Base-by-base conservation (phyloP, 352 stramenopile species). In the Pythium guiyangense region DNA sequence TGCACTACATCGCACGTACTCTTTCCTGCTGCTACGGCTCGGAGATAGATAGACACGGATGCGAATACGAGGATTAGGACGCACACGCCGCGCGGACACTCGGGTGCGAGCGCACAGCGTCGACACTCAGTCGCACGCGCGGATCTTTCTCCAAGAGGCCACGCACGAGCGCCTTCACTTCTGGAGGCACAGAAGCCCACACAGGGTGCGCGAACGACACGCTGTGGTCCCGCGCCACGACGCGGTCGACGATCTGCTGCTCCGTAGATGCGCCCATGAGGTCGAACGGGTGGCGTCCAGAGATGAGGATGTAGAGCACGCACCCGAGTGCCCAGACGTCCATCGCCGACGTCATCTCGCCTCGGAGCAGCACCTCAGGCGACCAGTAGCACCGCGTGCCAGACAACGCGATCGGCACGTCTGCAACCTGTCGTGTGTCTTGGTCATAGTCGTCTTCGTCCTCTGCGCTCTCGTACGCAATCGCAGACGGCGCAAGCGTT, bases 261-360 rank as follows among this genome's bases (percentile, higher is more conserved):
- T 96, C 87, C 1, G 62, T 90, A 2, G 84, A 83, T n/a, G 62
- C 72, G 37, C 87, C 87, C 31, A 75, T 84, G 42, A 86, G 71
- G 55, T 96, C 87, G 58, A 96, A 96, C n/a, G 87, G 87, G 45
- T 96, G 87, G 22, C 79, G 71, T 1, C 87, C 87, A n/a, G 73
- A 76, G 53, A 96, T 74, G 60, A 96, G 77, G 56, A 96, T 96
- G 65, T 90, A 96, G 45, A 96, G 61, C 45, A 96, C 82, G 63
- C 86, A 96, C 2, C 87, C 87, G 5, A 96, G 73, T 4, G 86
- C 79, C 87, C 87, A 96, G 73, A 94, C 90, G 59, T 96, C 87
- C 79, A 95, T 92, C 6, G 80, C 82, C 3, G 84, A 50, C 10
- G 77, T 84, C 49, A 88, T 85, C 45, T 77, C 66, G 35, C 79